Base-by-base conservation (phyloP, 106 monocot species). In the Dendrobium officinale region DNA sequence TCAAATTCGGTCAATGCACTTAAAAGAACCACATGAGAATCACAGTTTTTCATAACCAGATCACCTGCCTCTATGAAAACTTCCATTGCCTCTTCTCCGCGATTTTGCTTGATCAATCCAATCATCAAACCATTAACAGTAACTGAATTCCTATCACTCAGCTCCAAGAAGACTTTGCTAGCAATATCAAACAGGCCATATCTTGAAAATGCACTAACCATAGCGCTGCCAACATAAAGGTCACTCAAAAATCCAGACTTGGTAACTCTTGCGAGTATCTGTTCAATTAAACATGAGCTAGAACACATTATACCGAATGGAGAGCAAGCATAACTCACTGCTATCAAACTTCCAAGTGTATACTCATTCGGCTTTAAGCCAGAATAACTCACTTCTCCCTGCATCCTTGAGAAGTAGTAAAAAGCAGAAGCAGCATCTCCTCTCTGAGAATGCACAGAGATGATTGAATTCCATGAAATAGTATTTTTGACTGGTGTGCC, bases 71-170 rank as follows among this genome's bases (percentile, higher is more conserved):
- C 87, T 22, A 58, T 78, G 67, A 93, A 96, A 43, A 90, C 82
- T 43, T 85, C 84, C n/a, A 88, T 75, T 19, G 93, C 96, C 75
- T 84, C 91, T 80, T 93, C 87, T 77, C 87, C 92, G 13, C 37
- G 66, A 15, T 81, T 84, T 49, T 86, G 88, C 80, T 86, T 96
- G 73, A 92, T 78, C 74, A 96, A 76, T 4, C 91, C 96, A 77
- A 93, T 91, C 91, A 93, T 96, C 83, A 96, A 89, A 16, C 96
- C 96, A 82, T 92, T 96, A 81, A 93, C 80, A 4, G 96, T 84
- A 56, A 93, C 86, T 17, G 87, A 77, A 84, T 93, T 96, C 55
- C 75, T 91, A 45, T 76, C 55, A 68, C 78, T 70, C 90, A 96
- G 84, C 44, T 85, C 66, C 6, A 75, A 8, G 29, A 88, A 92